A percentile compares a stretch with the other conserved stretches of the same genome.
Evolutionary conservation across 371 early-diverging fungal species (phyloP).

Genomic region (Mucor irregularis): DNA sequence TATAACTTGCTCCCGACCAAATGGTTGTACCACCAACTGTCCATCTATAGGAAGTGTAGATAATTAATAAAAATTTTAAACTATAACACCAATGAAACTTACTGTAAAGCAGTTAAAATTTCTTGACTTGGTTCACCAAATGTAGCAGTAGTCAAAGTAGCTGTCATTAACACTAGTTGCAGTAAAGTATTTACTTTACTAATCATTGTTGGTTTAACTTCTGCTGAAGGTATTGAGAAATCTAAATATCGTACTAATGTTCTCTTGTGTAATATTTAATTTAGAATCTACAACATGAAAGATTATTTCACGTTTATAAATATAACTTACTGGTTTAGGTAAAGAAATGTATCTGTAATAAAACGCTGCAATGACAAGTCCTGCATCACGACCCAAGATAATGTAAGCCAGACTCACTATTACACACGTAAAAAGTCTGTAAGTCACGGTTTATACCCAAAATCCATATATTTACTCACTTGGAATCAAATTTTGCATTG

Average conservation of each 20-base stretch:
- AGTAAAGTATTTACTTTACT: conserved; percentile 89
- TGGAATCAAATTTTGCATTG: conserved; percentile 75
- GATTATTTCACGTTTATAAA: conserved; percentile 6
- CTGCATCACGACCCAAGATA: conserved; percentile 86
- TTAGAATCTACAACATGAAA: conserved; percentile 2
- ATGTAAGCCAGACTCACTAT: conserved; percentile 75
- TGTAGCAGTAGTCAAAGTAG: conserved; percentile 58
- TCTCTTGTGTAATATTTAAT: conserved; percentile 53
- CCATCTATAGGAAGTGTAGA: conserved; percentile 41
- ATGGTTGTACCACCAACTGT: conserved; percentile 76
- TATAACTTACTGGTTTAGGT: conserved; percentile 71
- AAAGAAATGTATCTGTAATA: conserved; percentile 86
- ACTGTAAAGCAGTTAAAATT: conserved; percentile 42
- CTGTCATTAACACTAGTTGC: conserved; percentile 80
- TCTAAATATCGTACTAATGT: conserved; percentile 86
- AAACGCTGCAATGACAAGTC: conserved; percentile 75
- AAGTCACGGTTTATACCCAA: too few species aligned
- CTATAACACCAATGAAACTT: too few species aligned
- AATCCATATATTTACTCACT: conserved; percentile 40
- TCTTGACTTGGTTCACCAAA: conserved; percentile 26
- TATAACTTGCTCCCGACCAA: conserved; percentile 76
- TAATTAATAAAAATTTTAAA: too few species aligned
- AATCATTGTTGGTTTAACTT: conserved; percentile 83
- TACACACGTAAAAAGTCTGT: too few species aligned
- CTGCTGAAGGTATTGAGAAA: conserved; percentile 86